phyloP scores from a whole-genome alignment of 768 basidiomycete species.

The Trametopsis cervina region DNA sequence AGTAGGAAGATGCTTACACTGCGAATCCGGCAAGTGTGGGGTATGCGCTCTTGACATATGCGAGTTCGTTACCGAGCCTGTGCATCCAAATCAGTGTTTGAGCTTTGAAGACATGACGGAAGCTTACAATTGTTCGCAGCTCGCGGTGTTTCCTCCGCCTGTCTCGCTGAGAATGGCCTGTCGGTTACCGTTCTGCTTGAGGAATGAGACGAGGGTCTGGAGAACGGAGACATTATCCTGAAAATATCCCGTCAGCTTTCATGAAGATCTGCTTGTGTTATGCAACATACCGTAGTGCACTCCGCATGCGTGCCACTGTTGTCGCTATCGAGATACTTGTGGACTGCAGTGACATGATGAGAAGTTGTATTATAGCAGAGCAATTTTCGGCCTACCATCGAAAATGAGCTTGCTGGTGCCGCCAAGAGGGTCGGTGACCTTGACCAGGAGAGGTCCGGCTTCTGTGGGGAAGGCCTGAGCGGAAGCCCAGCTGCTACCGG shows the following conservation, averaged over 20 bases:
- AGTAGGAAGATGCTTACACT: conserved; percentile 17
- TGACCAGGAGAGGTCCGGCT: conserved; percentile 31
- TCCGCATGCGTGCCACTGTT: conserved; percentile 36
- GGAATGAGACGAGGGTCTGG: conserved; percentile 35
- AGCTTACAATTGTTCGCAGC: conserved; percentile 28
- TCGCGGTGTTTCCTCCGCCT: conserved; percentile 35
- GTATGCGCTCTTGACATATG: conserved; percentile 38
- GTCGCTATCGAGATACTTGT: conserved; percentile 41
- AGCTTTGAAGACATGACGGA: conserved; percentile 11
- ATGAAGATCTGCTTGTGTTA: too few relatives aligned
- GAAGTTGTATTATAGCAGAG: too few relatives aligned
- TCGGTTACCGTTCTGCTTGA: conserved; percentile 33
- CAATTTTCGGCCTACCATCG: conserved; percentile 34
- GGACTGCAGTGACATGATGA: conserved; percentile 21
- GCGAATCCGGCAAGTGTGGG: conserved; percentile 43
- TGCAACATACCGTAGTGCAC: conserved; percentile 37
- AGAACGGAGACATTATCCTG: conserved; percentile 40
- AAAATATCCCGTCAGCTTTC: conserved; percentile 5
- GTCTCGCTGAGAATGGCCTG: conserved; percentile 39
- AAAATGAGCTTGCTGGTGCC: conserved; percentile 33
- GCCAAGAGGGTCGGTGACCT: conserved; percentile 35
- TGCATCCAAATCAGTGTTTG: not conserved
- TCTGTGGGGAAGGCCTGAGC: conserved; percentile 34
- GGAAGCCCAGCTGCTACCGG: conserved; percentile 35
- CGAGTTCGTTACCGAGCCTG: conserved; percentile 36